phyloP scores from a whole-genome alignment of 2,329 filamentous ascomycete species.

The Aureobasidium vineae region DNA sequence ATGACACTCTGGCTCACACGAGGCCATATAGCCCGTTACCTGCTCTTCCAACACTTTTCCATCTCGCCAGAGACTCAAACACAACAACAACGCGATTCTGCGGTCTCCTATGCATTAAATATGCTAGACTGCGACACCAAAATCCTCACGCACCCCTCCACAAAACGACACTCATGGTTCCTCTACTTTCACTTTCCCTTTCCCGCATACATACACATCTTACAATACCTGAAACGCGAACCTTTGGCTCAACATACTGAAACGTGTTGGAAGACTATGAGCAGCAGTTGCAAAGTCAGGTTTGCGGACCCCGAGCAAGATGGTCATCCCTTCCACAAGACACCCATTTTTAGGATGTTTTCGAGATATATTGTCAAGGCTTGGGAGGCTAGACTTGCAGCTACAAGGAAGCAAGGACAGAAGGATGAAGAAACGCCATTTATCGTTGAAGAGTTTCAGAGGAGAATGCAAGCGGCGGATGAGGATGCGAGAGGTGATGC shows the following conservation, averaged over 20 bases:
- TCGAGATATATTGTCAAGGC: constrained; percentile 60
- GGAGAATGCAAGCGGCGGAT: neutral
- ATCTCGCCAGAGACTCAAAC: constrained; percentile 28
- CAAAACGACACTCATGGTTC: constrained; percentile 47
- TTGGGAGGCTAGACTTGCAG: constrained; percentile 53
- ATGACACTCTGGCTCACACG: constrained; percentile 51
- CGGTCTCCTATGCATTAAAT: constrained; percentile 38
- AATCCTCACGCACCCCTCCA: constrained; percentile 44
- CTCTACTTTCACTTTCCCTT: constrained; percentile 50
- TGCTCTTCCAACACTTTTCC: constrained; percentile 49
- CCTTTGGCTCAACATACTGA: constrained; percentile 40
- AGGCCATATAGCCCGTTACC: constrained; percentile 49
- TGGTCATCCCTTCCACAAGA: constrained; percentile 32
- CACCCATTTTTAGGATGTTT: constrained; percentile 43
- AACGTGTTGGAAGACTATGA: constrained; percentile 48
- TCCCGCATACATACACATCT: constrained; percentile 49
- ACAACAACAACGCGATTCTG: constrained; percentile 33
- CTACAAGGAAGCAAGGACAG: neutral
- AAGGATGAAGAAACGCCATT: neutral
- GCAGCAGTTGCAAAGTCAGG: constrained; percentile 46
- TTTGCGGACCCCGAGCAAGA: constrained; percentile 29
- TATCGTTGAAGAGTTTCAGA: constrained; percentile 4
- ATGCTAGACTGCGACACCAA: constrained; percentile 52
- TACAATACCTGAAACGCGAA: constrained; percentile 44
- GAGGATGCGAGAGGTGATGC: neutral